Base-by-base conservation (phyloP, 176 grass and related monocot genomes). In the Aegilops sharonensis region DNA sequence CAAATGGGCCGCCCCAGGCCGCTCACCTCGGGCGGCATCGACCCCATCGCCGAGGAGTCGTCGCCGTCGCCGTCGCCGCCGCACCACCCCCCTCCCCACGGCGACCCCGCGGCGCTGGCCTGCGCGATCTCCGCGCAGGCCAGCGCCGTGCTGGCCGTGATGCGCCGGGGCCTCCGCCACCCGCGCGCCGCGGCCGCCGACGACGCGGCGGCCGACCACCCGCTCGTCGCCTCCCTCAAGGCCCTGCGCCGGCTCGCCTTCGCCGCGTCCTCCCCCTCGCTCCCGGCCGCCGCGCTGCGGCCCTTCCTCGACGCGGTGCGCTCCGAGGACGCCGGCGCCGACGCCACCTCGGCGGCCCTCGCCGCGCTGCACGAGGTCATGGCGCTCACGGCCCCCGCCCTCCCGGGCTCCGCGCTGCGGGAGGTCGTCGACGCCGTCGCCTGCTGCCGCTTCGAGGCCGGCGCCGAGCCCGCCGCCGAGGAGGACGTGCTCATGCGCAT, bases 401-500 rank as follows among this genome's bases (percentile, higher is more conserved):
- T 92, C 17, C 83, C 88, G 36, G 88, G 89, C 12, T 34, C 92
- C 15, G 92, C 94, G 20, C 88, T 99, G 54, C 72, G 91, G 9
- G 87, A 93, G 72, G 89, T 99, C 21, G 92, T 99, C 27, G 97
- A 99, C 83, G 87, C 94, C 73, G 91, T 99, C 24, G 71, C 87
- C 48, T 76, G 82, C 54, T 99, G 97, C 89, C 88, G 97, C 25
- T 95, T 98, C 50, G 95, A 98, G 86, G 83, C 81, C 59, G 90
- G 85, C 9, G 83, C 94, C 24, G 92, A 99, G 34, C 61, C 92
- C 5, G 78, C 87, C 2, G 86, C 89, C 0, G 94, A 99, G 90
- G 97, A 97, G 90, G 80, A 94, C 18, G 97, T 99, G 31, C 83
- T 99, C 77, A 91, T 97, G 94, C 83, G 93, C 56, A 91, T 96